Conservation (phyloP, 2,329 filamentous ascomycete species). For the Furcasterigmium sp. region DNA sequence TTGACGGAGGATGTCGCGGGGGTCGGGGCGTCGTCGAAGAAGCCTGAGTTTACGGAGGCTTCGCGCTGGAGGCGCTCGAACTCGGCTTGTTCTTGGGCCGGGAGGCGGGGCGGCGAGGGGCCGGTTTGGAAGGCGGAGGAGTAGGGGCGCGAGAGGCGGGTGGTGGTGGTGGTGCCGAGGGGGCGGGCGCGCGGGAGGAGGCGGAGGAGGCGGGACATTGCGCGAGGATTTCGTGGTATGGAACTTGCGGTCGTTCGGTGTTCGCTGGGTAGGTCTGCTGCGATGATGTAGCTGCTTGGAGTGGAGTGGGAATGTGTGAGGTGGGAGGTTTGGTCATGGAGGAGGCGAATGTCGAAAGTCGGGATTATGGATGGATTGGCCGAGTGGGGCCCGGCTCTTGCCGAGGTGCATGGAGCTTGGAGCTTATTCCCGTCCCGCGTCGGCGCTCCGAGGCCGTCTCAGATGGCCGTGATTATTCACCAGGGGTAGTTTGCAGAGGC, state of each 20-base stretch:
- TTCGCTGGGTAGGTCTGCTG: too few species aligned
- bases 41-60: slow-evolving; percentile 40
- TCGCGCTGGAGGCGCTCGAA: slow-evolving; percentile 79
- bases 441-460: too few species aligned
- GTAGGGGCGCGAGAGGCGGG: slow-evolving; percentile 5
- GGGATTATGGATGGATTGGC: too few species aligned
- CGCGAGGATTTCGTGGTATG: not conserved
- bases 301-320: too few species aligned
- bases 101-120: slow-evolving; percentile 79
- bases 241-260: not conserved
- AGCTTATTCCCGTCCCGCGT: too few species aligned
- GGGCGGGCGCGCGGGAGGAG: slow-evolving; percentile 8
- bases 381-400: too few species aligned
- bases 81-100: slow-evolving; percentile 81
- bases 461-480: too few species aligned
- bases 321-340: too few species aligned
- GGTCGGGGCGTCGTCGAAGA: slow-evolving; percentile 24
- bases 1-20: slow-evolving; percentile 12
- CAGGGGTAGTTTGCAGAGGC: too few species aligned
- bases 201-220: slow-evolving; percentile 19
- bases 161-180: slow-evolving; percentile 9
- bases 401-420: too few species aligned
- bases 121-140: slow-evolving; percentile 36
- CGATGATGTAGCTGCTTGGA: too few species aligned
- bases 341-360: too few species aligned